A percentile compares a stretch with the other conserved stretches of the same genome.
These are phyloP conservation scores for Aspergillus funiculosus DNA, from an alignment of 495 filamentous ascomycete species.

Conservation along the genomic window DNA sequence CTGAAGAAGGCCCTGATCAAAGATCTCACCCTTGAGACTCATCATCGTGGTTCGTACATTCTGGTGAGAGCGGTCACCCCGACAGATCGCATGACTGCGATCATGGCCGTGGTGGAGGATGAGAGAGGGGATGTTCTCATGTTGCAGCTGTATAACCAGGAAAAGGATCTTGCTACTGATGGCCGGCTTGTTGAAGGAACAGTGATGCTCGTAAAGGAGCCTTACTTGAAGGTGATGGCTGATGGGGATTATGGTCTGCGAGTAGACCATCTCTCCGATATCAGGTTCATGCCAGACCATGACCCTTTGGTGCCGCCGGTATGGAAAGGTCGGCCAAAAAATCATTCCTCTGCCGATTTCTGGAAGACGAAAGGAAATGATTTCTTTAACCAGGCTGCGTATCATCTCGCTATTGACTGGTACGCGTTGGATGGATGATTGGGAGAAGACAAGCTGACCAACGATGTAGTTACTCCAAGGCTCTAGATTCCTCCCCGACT, in stretches of 20 bases:
- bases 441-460: constrained; percentile 8
- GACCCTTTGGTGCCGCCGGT: constrained; percentile 29
- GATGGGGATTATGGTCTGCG: constrained; percentile 38
- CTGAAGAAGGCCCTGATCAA: constrained; percentile 24
- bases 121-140: constrained; percentile 39
- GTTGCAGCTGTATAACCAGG: constrained; percentile 45
- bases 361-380: constrained; percentile 42
- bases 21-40: constrained; percentile 43
- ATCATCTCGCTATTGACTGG: constrained; percentile 23
- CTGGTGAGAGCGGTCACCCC: constrained; percentile 39
- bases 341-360: constrained; percentile 20
- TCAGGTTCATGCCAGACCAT: constrained; percentile 28
- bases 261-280: constrained; percentile 50
- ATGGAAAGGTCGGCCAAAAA: constrained; percentile 27
- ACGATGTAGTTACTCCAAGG: constrained; percentile 24
- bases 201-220: constrained; percentile 47
- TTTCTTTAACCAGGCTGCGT: constrained; percentile 19
- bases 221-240: constrained; percentile 40
- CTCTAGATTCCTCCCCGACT: constrained; percentile 19
- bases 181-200: constrained; percentile 26
- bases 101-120: constrained; percentile 47
- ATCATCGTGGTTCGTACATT: constrained; percentile 44
- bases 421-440: constrained; percentile 7
- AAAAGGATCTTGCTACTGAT: constrained; percentile 13
- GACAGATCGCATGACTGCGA: constrained; percentile 35